Conservation (phyloP, 1,139 yeast species). For the Debaryomyces singareniensis region DNA sequence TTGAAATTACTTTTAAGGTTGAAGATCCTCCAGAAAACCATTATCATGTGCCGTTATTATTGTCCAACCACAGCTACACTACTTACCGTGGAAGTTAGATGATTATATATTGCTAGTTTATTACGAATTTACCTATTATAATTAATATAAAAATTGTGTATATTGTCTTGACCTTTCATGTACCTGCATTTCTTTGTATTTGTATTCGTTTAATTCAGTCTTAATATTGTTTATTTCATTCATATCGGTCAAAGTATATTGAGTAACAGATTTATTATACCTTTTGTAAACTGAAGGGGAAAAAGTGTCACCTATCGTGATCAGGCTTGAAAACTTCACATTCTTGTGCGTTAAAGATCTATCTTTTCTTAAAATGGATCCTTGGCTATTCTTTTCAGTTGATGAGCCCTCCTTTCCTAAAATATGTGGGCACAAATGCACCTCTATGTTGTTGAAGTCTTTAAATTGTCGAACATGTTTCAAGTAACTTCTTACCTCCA, state of each 20-base stretch:
- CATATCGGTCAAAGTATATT: slow-evolving; percentile 42
- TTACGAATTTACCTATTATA: neutral
- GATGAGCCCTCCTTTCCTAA: neutral
- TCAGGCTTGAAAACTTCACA: slow-evolving; percentile 40
- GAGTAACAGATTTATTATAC: slow-evolving; percentile 47
- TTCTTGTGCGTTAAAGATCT: slow-evolving; percentile 7
- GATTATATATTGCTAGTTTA: neutral
- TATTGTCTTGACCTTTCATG: slow-evolving; percentile 45
- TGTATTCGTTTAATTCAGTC: slow-evolving; percentile 44
- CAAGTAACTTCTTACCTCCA: slow-evolving; percentile 32
- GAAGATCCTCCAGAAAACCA: slow-evolving; percentile 65
- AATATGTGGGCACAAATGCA: slow-evolving; percentile 27
- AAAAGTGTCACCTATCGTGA: slow-evolving; percentile 41
- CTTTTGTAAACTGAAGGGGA: slow-evolving; percentile 45
- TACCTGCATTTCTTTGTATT: slow-evolving; percentile 51
- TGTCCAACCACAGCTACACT: slow-evolving; percentile 79
- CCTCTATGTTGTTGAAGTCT: slow-evolving; percentile 29
- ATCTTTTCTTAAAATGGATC: slow-evolving; percentile 4
- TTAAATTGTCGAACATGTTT: slow-evolving; percentile 34
- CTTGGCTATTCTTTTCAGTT: neutral
- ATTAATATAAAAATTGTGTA: slow-evolving; percentile 46
- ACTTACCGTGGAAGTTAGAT: slow-evolving; percentile 75
- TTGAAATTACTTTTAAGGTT: slow-evolving; percentile 68
- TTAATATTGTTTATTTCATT: slow-evolving; percentile 41
- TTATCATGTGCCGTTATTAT: slow-evolving; percentile 78